Evolutionary conservation across 2,329 filamentous ascomycete genomes (phyloP).

Genomic region (Drechslerella stenobrocha): DNA sequence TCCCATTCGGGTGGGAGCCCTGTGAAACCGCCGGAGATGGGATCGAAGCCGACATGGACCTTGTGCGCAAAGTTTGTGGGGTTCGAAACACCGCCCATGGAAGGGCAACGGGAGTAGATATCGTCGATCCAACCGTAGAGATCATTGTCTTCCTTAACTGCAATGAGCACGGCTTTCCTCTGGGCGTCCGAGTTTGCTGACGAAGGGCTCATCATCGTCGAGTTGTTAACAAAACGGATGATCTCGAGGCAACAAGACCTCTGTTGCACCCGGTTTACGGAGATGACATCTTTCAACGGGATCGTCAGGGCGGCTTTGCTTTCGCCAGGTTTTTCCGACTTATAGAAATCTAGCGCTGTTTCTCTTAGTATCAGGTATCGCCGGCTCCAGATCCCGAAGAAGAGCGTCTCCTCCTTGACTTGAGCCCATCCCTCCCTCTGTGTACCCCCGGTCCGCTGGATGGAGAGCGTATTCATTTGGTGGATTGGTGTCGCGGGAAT

Average conservation of each 20-base stretch:
- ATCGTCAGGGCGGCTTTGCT: constrained; percentile 80
- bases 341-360: constrained; percentile 91
- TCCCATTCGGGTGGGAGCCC: constrained; percentile 96
- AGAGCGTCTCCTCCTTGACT: constrained; percentile 82
- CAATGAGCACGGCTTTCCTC: constrained; percentile 83
- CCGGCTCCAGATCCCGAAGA: constrained; percentile 88
- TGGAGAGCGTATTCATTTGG: constrained; percentile 39
- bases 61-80: constrained; percentile 97
- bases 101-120: constrained; percentile 93
- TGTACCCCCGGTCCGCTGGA: constrained; percentile 37
- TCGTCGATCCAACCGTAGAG: constrained; percentile 99
- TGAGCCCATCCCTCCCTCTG: constrained; percentile 32
- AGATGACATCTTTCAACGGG: constrained; percentile 77
- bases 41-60: constrained; percentile 96
- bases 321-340: constrained; percentile 70
- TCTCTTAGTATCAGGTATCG: constrained; percentile 90
- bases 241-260: constrained; percentile 94
- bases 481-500: constrained; percentile 42
- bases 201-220: constrained; percentile 66
- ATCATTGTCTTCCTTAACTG: constrained; percentile 92
- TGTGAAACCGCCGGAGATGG: constrained; percentile 90
- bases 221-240: constrained; percentile 64
- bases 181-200: constrained; percentile 79
- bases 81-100: constrained; percentile 97
- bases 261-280: constrained; percentile 86